phyloP scores from a whole-genome alignment of 345 rosid species.

The Rhodomyrtus tomentosa region DNA sequence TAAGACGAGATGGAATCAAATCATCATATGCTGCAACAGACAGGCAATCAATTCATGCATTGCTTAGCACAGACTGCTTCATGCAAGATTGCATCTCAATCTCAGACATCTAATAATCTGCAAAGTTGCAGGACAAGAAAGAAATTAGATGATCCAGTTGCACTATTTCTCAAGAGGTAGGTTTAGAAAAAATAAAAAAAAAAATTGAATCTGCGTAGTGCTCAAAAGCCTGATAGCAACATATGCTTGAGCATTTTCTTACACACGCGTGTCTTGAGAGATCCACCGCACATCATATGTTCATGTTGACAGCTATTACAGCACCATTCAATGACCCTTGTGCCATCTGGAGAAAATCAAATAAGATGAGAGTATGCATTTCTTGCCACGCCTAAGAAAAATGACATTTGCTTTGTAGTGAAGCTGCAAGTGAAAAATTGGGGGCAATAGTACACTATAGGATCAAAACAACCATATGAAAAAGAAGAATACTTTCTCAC shows the following conservation, averaged over 20 bases:
- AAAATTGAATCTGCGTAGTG: too few relatives aligned
- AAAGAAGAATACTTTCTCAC: too few relatives aligned
- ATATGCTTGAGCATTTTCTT: neutral
- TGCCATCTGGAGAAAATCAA: neutral
- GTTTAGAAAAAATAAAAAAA: neutral
- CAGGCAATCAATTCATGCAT: neutral
- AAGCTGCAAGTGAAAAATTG: too few relatives aligned
- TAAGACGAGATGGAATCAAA: neutral
- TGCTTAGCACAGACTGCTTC: neutral
- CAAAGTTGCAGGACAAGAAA: neutral
- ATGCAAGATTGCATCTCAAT: too few relatives aligned
- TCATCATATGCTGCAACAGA: neutral
- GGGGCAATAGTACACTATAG: too few relatives aligned
- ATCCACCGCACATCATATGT: neutral
- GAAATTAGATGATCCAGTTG: neutral
- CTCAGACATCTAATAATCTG: neutral
- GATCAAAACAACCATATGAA: too few relatives aligned
- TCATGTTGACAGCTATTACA: neutral
- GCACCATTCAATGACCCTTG: neutral
- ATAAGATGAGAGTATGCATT: neutral
- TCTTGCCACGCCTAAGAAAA: too few relatives aligned
- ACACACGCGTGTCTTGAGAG: neutral
- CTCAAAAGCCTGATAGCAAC: neutral
- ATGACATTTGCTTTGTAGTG: too few relatives aligned
- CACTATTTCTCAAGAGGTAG: too few relatives aligned